phyloP scores from a whole-genome alignment of 1,284 basidiomycete species.

The Kwoniella shivajii region DNA sequence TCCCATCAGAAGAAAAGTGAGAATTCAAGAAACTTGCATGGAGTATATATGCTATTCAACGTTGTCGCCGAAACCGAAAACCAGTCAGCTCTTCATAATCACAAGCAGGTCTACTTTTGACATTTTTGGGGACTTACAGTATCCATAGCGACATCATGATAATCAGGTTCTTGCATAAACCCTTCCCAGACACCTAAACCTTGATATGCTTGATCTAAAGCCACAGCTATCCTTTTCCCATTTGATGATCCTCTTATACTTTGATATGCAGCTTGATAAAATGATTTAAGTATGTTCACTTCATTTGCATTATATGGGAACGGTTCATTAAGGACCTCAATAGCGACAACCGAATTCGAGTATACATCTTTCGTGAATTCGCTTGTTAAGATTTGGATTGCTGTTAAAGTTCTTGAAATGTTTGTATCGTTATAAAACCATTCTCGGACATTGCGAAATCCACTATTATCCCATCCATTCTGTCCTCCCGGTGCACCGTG shows the following conservation, averaged over 20 bases:
- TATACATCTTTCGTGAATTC: slow-evolving; percentile 47
- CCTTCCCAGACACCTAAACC: slow-evolving; percentile 73
- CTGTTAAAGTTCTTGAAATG: slow-evolving; percentile 40
- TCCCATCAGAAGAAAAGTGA: neutral
- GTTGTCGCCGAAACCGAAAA: neutral
- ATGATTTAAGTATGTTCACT: slow-evolving; percentile 31
- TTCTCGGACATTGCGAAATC: slow-evolving; percentile 29
- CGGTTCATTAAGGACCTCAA: slow-evolving; percentile 59
- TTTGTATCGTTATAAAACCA: slow-evolving; percentile 47
- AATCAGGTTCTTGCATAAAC: slow-evolving; percentile 60
- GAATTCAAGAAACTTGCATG: slow-evolving; percentile 31
- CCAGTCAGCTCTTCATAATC: slow-evolving; percentile 6
- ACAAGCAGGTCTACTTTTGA: slow-evolving; percentile 1
- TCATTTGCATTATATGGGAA: slow-evolving; percentile 34
- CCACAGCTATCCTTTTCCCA: slow-evolving; percentile 61
- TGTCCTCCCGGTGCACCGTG: slow-evolving; percentile 72
- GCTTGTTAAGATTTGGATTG: slow-evolving; percentile 56
- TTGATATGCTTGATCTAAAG: slow-evolving; percentile 79
- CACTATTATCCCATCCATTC: slow-evolving; percentile 57
- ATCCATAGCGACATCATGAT: slow-evolving; percentile 42
- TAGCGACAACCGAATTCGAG: slow-evolving; percentile 50
- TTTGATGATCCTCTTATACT: slow-evolving; percentile 55
- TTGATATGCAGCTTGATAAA: slow-evolving; percentile 36
- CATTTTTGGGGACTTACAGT: slow-evolving; percentile 41
- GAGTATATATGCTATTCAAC: slow-evolving; percentile 64